phyloP scores from a whole-genome alignment of 768 basidiomycete genomes.

The Amanita phalloides region DNA sequence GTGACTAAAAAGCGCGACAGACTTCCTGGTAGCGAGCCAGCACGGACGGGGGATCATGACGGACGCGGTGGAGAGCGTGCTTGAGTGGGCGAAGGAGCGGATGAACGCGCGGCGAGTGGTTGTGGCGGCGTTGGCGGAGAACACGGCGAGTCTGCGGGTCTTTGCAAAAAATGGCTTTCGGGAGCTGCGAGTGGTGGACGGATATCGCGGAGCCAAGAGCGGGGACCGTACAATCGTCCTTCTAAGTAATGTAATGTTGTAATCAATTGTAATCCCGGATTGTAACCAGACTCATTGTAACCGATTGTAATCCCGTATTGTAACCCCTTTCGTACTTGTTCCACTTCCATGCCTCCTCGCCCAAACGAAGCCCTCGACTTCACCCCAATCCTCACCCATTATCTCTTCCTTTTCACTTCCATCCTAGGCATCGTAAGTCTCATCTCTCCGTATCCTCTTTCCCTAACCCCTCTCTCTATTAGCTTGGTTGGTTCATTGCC shows the following conservation, averaged over 20 bases:
- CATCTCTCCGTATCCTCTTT: conserved; percentile 6
- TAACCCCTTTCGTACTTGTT: background rate
- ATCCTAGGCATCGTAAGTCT: conserved; percentile 65
- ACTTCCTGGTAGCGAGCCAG: conserved; percentile 16
- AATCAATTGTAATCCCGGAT: too few species aligned
- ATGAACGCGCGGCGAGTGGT: conserved; percentile 45
- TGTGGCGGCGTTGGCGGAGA: conserved; percentile 36
- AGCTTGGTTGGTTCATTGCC: conserved; percentile 68
- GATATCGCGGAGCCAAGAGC: conserved; percentile 27
- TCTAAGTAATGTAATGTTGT: too few species aligned
- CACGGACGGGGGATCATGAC: conserved; percentile 47
- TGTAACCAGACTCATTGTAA: too few species aligned
- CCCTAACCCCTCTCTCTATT: conserved; percentile 6
- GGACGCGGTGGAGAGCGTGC: conserved; percentile 41
- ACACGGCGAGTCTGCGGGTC: conserved; percentile 50
- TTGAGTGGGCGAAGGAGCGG: conserved; percentile 55
- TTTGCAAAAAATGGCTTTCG: conserved; percentile 60
- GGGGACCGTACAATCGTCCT: background rate
- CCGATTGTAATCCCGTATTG: too few species aligned
- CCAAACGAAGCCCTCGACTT: conserved; percentile 69
- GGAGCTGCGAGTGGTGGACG: conserved; percentile 24
- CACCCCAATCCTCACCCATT: conserved; percentile 83
- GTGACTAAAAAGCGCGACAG: conserved; percentile 2
- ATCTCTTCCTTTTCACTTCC: conserved; percentile 83
- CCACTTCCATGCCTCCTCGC: conserved; percentile 37